Evolutionary conservation across 306 rosid genomes (phyloP), one percentile per base, ranked within the genome.

Genomic region (Rosa lucieae): DNA sequence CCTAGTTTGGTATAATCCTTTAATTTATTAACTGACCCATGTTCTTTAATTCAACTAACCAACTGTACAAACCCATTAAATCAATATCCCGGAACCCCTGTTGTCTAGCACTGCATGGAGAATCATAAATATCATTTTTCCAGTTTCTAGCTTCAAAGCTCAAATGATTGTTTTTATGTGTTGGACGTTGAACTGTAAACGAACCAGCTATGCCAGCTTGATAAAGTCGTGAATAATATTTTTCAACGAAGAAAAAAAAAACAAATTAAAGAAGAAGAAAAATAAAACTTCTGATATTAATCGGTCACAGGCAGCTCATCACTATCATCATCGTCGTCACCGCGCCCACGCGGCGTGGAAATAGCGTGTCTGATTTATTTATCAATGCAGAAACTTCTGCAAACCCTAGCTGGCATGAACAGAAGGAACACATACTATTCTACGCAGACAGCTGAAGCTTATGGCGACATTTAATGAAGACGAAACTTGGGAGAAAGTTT

Each of bases 321-420:
- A 67, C 23, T 2, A 66, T 15, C 47, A 66, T 8, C 13, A 15
- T 17, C 71, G 10, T 65, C 39, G 18, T 13, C 71, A 39, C 48
- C 71, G 48, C 71, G 21, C 70, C 70, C 44, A 6, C 26, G 26
- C 71, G 47, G 48, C 71, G 71, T 67, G 71, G 71, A 67, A 67
- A 67, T 39, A 39, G 48, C 29, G 48, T 39, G 71, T 17, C n/a
- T 13, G n/a, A 0, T 35, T 32, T 14, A 65, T 65, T 65, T 5
- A 15, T 65, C 44, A 65, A 65, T 39, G 71, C 48, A 37, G 48
- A 67, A 67, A 67, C 71, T 67, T 67, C 71, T 39, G 47, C 71
- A 18, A 67, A 67, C 71, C 71, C 71, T 39, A 67, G 48, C 71
- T 67, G 71, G 39, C 71, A 17, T 39, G 71, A 35, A 39, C 48